Evolutionary conservation across 371 early-diverging fungal species (phyloP), one percentile per base, ranked within the genome.

Genomic region (Choanephora cucurbitarum): DNA sequence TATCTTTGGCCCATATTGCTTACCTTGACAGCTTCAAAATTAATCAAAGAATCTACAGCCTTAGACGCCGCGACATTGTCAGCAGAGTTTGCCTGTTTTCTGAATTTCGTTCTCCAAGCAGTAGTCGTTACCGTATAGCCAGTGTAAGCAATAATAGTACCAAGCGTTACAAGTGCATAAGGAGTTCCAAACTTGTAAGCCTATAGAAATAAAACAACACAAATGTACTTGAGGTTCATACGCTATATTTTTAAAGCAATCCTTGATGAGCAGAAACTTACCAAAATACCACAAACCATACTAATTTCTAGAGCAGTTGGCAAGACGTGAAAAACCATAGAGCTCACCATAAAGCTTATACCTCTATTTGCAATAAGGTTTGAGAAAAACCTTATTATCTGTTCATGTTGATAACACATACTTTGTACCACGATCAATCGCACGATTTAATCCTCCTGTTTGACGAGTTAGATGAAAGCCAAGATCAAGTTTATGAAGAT

Each of bases 341-440:
- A 90, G 43, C 91, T 88, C 19, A 96, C 82, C 52, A 97, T 78
- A 66, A 94, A 94, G 53, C 93, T 92, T 64, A 98, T 96, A 32
- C 97, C 98, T 76, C 87, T 87, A 64, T 51, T 28, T 9, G 32
- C 15, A 50, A 50, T 34, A 44, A 14, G 49, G 39, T 33, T 57
- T 22, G 57, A 40, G 43, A n/a, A 5, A 44, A 8, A 45, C 7
- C 11, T 39, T 14, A 18, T 24, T 32, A 6, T 32, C 40, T 47
- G 19, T 37, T 33, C 33, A 34, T 32, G 32, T 39, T 42, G 31
- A n/a, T 24, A 13, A n/a, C 9, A 44, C 50, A 46, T 79, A 87
- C 88, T 97, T 98, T 49, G 97, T 96, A 57, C 98, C 98, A 40
- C 98, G 87, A 72, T 98, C 98, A 61, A 98, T 95, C 19, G 98